These are phyloP conservation scores for Capillidium heterosporum DNA, from an alignment of 371 early-diverging fungal species.

Conservation along the genomic window DNA sequence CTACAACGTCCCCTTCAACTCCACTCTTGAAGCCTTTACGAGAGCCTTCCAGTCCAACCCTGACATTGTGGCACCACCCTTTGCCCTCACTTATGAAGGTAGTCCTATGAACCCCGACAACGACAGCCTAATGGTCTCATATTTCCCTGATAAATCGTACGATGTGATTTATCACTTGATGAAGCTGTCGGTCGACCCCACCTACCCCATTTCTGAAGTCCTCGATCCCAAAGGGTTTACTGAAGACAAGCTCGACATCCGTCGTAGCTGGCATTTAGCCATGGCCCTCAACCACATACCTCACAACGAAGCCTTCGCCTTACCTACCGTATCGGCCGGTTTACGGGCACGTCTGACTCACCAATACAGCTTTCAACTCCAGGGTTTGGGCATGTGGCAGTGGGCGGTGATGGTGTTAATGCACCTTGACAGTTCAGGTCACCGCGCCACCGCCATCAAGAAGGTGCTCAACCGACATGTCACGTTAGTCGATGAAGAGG, in stretches of 20 bases:
- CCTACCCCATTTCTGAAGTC: background rate
- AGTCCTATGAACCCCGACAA: too few relatives aligned
- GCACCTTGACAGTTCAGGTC: slow-evolving; percentile 9
- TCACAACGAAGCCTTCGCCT: background rate
- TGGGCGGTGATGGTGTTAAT: slow-evolving; percentile 37
- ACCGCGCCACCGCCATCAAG: slow-evolving; percentile 6
- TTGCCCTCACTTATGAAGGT: too few relatives aligned
- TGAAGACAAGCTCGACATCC: background rate
- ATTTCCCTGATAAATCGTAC: too few relatives aligned
- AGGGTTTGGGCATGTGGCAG: slow-evolving; percentile 42
- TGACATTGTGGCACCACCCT: too few relatives aligned
- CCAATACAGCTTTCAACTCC: slow-evolving; percentile 31
- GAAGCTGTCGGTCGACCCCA: background rate
- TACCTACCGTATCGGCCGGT: background rate
- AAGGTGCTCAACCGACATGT: slow-evolving; percentile 10
- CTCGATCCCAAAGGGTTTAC: background rate
- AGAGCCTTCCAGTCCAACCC: too few relatives aligned
- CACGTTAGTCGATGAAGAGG: background rate
- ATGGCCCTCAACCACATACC: background rate
- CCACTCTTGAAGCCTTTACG: too few relatives aligned
- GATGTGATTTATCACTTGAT: background rate
- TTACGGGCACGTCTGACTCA: too few relatives aligned
- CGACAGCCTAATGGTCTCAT: too few relatives aligned
- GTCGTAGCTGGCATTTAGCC: background rate
- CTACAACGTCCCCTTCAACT: too few relatives aligned